Base-by-base conservation (phyloP, 768 basidiomycete species). In the Russula foetens region DNA sequence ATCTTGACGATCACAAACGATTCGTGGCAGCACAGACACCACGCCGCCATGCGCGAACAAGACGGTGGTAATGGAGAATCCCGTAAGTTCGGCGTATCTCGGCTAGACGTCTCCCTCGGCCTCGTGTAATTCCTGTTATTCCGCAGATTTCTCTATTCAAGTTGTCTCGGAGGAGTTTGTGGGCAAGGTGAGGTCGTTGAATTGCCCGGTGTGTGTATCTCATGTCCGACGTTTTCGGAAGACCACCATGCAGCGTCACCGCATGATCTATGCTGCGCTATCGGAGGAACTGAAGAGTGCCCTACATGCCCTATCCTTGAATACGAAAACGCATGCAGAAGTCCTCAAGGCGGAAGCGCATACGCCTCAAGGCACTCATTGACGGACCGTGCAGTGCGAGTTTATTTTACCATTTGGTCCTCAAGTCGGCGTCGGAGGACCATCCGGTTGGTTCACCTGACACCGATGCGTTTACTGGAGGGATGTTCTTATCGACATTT, bases 1-100 rank as follows among this genome's bases (percentile, higher is more conserved):
- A 76, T 78, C 67, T 76, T 93, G 69, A 77, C 69, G 56, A 85
- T 93, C 69, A 78, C 78, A 38, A 93, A 93, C 73, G 87, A 93
- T 68, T 92, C 91, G 54, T 85, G 83, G 81, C 79, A 88, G 74
- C 91, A 93, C 73, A 81, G 87, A 68, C 87, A 92, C 75, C 91
- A 93, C 74, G 79, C 80, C 58, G 78, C 91, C 49, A 93, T 93
- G 91, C 80, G 81, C 70, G 84, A 78, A 46, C 77, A 82, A 71
- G 81, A 79, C 57, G 84, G 81, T 64, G 82, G 80, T 46, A 84
- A 77, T 68, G 85, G 84, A 59, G 91, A 92, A 78, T 89, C 92
- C 50, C 91, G 91, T 93, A 78, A 67, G 87, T 29, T 26, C 21
- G 53, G 49, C 8, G 19, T 21, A 31, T 24, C 81, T 49, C 56